Conservation (phyloP, 2,329 filamentous ascomycete species). For the Cryphonectria nitschkei region DNA sequence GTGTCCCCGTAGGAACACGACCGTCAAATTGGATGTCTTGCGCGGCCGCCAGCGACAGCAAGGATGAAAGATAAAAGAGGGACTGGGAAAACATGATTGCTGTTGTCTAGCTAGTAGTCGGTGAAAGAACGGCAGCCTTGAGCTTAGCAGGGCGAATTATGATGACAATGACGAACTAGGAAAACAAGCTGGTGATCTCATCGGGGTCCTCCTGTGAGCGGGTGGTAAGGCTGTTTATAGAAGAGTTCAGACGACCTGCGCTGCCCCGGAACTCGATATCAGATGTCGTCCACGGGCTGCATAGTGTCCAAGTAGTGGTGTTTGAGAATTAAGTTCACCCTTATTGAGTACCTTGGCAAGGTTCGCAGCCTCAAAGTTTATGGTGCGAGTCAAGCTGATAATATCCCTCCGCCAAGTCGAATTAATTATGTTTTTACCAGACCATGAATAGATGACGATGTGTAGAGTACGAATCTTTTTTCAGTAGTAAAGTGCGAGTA, state of each 20-base stretch:
- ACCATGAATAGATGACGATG: neutral
- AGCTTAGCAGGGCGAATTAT: constrained; percentile 18
- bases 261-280: neutral
- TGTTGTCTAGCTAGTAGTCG: neutral
- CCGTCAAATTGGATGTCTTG: constrained; percentile 49
- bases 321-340: constrained; percentile 23
- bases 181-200: constrained; percentile 10
- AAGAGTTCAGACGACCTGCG: neutral
- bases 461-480: neutral
- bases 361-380: neutral
- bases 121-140: constrained; percentile 20
- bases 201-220: neutral
- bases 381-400: neutral
- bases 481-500: neutral
- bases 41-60: constrained; percentile 27
- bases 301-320: constrained; percentile 10
- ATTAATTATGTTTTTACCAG: neutral
- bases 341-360: constrained; percentile 12
- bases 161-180: neutral
- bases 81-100: constrained; percentile 18
- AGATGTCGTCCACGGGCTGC: neutral
- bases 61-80: constrained; percentile 15
- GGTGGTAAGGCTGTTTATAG: constrained; percentile 19
- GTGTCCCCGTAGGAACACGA: constrained; percentile 45
- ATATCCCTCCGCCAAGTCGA: neutral